phyloP scores from a whole-genome alignment of 257 asterid genomes.

The Gentiana dahurica region DNA sequence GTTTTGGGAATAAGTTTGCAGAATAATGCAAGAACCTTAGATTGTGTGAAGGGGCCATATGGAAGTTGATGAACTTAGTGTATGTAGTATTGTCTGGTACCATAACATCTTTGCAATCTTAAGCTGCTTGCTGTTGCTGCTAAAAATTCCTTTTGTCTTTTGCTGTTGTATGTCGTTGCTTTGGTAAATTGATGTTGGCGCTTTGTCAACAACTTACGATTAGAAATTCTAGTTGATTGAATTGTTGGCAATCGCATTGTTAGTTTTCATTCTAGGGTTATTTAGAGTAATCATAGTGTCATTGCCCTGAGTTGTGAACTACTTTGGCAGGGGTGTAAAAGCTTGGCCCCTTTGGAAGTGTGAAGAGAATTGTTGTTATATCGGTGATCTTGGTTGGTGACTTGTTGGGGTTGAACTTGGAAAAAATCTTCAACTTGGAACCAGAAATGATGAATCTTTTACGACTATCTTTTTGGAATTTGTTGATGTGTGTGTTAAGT shows the following conservation, averaged over 20 bases:
- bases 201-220: not conserved
- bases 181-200: not conserved
- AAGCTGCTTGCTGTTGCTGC: not conserved
- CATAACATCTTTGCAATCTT: not conserved
- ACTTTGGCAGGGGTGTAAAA: conserved; percentile 57
- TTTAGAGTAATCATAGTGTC: conserved; percentile 17
- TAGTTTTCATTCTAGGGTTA: conserved; percentile 1
- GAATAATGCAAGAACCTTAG: not conserved
- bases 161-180: not conserved
- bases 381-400: conserved; percentile 10
- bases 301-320: conserved; percentile 34
- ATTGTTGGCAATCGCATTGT: not conserved
- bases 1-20: not conserved
- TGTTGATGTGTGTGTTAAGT: too few relatives aligned
- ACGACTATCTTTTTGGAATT: conserved; percentile 15
- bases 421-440: conserved; percentile 17
- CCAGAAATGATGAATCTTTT: conserved; percentile 3
- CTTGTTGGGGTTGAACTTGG: conserved; percentile 14
- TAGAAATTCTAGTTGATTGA: conserved; percentile 12
- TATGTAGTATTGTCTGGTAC: not conserved
- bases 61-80: not conserved
- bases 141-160: not conserved
- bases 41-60: not conserved
- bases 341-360: conserved; percentile 30
- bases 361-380: conserved; percentile 13